A percentile compares a stretch with the other conserved stretches of the same genome.
Conservation (phyloP, 2,329 filamentous ascomycete species). For the Didymella arachidicola region DNA sequence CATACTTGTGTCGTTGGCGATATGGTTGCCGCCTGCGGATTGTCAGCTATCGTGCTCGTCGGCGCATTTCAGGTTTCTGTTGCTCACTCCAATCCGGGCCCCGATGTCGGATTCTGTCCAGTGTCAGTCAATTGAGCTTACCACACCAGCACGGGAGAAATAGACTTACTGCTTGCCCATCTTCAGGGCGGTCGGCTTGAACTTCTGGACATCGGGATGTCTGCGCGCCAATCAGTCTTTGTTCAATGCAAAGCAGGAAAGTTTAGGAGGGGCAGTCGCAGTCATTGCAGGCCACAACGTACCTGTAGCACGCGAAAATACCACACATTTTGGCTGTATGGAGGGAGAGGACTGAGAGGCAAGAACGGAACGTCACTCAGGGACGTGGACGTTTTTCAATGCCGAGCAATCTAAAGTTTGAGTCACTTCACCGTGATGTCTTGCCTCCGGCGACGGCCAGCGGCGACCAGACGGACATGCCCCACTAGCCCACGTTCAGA, state of each 20-base stretch:
- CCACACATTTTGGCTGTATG: slow-evolving; percentile 78
- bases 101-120: slow-evolving; percentile 83
- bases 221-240: slow-evolving; percentile 52
- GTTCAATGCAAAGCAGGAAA: slow-evolving; percentile 21
- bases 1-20: slow-evolving; percentile 88
- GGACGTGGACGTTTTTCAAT: slow-evolving; percentile 18
- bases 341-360: slow-evolving; percentile 11
- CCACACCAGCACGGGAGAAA: slow-evolving; percentile 1
- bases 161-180: slow-evolving; percentile 87
- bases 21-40: slow-evolving; percentile 80
- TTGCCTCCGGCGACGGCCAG: slow-evolving; percentile 32
- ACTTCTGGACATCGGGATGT: slow-evolving; percentile 93
- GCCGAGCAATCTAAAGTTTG: slow-evolving; percentile 31
- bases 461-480: slow-evolving; percentile 26
- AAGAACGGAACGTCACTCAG: slow-evolving; percentile 8
- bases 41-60: slow-evolving; percentile 43
- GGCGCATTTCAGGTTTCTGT: slow-evolving; percentile 36
- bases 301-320: slow-evolving; percentile 96
- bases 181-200: slow-evolving; percentile 92
- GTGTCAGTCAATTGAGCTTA: slow-evolving; percentile 46
- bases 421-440: slow-evolving; percentile 33
- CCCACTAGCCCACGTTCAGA: slow-evolving; percentile 31
- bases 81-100: slow-evolving; percentile 97
- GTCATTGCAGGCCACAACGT: slow-evolving; percentile 32
- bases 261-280: slow-evolving; percentile 36